A percentile compares a stretch with the other conserved stretches of the same genome.
Evolutionary conservation across 202 grass and related monocot genomes (phyloP).

Genomic region (Bolboschoenoplectus hybrid): DNA sequence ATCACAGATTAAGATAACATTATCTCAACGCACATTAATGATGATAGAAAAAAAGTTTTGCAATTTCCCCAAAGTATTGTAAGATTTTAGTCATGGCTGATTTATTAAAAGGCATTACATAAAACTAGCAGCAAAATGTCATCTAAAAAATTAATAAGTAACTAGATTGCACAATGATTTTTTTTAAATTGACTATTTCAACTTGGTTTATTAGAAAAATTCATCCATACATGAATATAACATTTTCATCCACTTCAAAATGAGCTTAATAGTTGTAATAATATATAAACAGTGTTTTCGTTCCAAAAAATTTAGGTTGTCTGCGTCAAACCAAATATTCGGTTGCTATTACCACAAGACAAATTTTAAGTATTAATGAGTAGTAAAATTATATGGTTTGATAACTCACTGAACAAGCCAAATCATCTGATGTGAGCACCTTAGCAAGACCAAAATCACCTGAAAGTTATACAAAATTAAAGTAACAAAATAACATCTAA

Average conservation of each 20-base stretch:
- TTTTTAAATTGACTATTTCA: not conserved
- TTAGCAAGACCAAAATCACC: slow-evolving; percentile 98
- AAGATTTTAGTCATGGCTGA: not conserved
- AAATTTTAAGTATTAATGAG: not conserved
- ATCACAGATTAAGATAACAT: slow-evolving; percentile 10
- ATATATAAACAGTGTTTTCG: not conserved
- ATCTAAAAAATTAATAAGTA: not conserved
- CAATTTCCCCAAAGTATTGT: not conserved
- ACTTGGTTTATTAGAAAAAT: not conserved
- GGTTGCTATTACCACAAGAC: not conserved
- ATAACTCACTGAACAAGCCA: slow-evolving; percentile 81
- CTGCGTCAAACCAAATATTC: not conserved
- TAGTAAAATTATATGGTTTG: not conserved
- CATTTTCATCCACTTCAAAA: not conserved
- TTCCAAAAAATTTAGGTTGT: not conserved
- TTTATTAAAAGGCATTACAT: not conserved
- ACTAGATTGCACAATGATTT: slow-evolving; percentile 1
- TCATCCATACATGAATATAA: not conserved
- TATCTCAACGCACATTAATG: slow-evolving; percentile 11
- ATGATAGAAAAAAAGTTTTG: not conserved
- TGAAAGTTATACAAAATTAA: slow-evolving; percentile 45
- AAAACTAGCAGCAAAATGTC: not conserved
- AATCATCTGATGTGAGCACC: slow-evolving; percentile 82
- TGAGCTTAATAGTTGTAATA: not conserved
- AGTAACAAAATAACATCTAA: slow-evolving; percentile 34